Evolutionary conservation across 805 yeast genomes (phyloP), one percentile per base, ranked within the genome.

Genomic region (Myxozyma geophila): DNA sequence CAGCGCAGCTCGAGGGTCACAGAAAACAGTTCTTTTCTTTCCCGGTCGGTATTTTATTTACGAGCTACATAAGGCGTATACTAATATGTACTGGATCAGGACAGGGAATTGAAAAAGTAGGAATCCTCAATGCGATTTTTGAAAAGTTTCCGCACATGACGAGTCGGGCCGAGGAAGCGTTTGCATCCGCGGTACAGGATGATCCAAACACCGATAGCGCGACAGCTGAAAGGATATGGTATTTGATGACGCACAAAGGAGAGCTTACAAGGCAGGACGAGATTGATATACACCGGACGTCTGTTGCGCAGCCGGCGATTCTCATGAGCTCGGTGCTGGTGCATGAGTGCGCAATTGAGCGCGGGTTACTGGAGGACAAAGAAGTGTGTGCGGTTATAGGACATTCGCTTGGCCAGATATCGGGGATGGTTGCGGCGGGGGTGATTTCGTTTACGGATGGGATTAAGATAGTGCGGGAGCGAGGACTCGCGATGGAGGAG

Each of bases 351-450:
- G 52, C 59, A 7, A 40, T 33, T 7, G 40, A 36, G 21, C 19
- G 7, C 28, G 28, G 28, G 28, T 28, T 28, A 23, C 40, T 51
- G 7, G 12, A 21, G 21, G 46, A 15, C 33, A 39, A 17, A 19
- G 58, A 47, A 12, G 50, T 51, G 15, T 44, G 33, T 28, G 54
- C 54, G 17, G 41, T 57, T 15, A 44, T 64, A 15, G 69, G 69
- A 2, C 69, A 66, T 46, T 66, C 69, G 44, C 56, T 66, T 3
- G 69, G 69, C 9, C 67, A 66, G 48, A 59, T 66, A 28, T 47
- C 69, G 21, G 68, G 64, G 37, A 48, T 59, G 28, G 64, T 55
- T 3, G 69, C 64, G 19, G 52, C 64, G 6, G 69, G 69, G n/a
- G 47, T 43, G 21, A 35, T 66, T 17, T 23, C 62, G 53, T 48